Evolutionary conservation across 1,284 basidiomycete species (phyloP), one percentile per base, ranked within the genome.

Genomic region (Papiliotrema fonsecae): DNA sequence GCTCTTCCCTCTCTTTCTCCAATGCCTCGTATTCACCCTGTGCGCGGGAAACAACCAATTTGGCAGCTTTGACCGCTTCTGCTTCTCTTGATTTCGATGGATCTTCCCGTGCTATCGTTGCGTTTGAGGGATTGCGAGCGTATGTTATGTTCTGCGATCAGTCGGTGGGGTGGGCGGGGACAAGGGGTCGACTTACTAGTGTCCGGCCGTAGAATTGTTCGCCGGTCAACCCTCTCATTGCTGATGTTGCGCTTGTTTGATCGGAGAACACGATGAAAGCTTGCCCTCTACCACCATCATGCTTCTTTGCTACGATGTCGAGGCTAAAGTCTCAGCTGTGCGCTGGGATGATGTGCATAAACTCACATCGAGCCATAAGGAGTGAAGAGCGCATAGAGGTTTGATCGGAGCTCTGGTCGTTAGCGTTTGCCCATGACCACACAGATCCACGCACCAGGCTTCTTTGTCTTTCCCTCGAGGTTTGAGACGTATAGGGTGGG

Each of bases 211-310:
- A 97, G 76, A 97, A 97, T 18, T 83, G 60, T 79, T 94, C 88
- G 47, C 92, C 92, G 61, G 88, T 85, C 65, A 92, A 85, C 41
- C 85, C 88, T 36, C 92, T 80, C 81, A 96, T 79, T 18, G 93
- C 96, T 31, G 90, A 81, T 11, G 92, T 97, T 47, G 92, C 89
- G 42, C 84, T 81, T 18, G 86, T 81, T 51, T 92, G 82, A 75
- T 93, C 90, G 54, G 83, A 81, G 74, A 97, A 99, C 55, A 96
- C 92, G 62, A 98, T 82, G 72, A 97, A 98, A 1, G 94, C 94
- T 75, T 97, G 93, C 2, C 94, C 94, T 54, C 88, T 82, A 84
- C 92, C 92, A 66, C 85, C 87, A 47, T 81, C 55, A 46, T 71
- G 64, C 57, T 97, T 92, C 37, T 87, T 85, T n/a, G 94, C 92